phyloP scores from a whole-genome alignment of 2,329 filamentous ascomycete species.

The Epichloe sylvatica region DNA sequence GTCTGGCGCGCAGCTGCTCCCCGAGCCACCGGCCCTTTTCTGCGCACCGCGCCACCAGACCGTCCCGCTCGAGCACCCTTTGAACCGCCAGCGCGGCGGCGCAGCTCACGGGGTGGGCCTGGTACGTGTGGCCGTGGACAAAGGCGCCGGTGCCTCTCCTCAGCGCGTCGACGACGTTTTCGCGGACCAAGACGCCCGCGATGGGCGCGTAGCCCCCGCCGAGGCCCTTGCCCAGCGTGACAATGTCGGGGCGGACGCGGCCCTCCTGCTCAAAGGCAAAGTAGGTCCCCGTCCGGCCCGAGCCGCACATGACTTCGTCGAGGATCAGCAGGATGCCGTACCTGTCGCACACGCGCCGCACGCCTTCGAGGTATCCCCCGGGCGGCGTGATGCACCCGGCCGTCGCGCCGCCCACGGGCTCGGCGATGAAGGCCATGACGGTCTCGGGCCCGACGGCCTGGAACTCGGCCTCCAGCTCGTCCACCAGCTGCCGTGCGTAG shows the following conservation, averaged over 20 bases:
- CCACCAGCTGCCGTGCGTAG: constrained; percentile 26
- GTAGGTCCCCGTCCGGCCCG: constrained; percentile 45
- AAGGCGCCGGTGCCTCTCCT: constrained; percentile 3
- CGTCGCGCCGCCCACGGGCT: constrained; percentile 34
- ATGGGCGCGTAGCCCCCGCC: constrained; percentile 43
- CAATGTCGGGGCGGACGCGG: constrained; percentile 42
- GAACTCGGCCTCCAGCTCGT: constrained; percentile 35
- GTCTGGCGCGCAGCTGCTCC: constrained; percentile 25
- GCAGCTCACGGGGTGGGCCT: constrained; percentile 13
- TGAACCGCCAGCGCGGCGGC: constrained; percentile 14
- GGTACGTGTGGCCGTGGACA: constrained; percentile 15
- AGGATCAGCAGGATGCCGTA: constrained; percentile 41
- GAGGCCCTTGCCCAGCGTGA: constrained; percentile 49
- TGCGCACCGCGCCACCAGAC: constrained; percentile 44
- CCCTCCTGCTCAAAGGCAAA: constrained; percentile 51
- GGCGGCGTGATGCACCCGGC: constrained; percentile 37
- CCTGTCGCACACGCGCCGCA: constrained; percentile 38
- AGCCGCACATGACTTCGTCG: constrained; percentile 55
- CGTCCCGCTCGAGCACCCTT: constrained; percentile 40
- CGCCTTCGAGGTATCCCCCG: constrained; percentile 37
- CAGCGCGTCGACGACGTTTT: constrained; percentile 2
- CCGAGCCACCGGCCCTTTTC: constrained; percentile 37
- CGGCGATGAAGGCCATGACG: constrained; percentile 35
- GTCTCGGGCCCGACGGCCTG: constrained; percentile 29
- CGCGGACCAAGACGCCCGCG: constrained; percentile 1